These are phyloP conservation scores for Mentha longifolia DNA, from an alignment of 257 asterid species.

Conservation along the genomic window DNA sequence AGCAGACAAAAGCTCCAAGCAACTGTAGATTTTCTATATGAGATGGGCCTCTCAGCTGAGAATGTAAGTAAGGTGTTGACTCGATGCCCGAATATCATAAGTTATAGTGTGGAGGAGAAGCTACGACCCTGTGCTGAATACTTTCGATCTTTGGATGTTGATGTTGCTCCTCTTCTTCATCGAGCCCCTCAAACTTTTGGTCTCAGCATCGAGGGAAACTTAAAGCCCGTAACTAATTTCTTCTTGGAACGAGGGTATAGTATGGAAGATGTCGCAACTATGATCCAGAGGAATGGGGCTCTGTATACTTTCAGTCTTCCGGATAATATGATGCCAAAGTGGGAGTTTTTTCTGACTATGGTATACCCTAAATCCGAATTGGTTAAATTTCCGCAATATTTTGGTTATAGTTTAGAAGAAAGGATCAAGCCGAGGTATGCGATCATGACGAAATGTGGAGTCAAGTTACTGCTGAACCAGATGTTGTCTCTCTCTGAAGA, in stretches of 20 bases:
- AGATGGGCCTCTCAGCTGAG: slow-evolving; percentile 85
- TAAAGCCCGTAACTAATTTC: slow-evolving; percentile 84
- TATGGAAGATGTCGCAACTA: slow-evolving; percentile 58
- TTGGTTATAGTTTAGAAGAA: slow-evolving; percentile 83
- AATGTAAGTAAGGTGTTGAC: slow-evolving; percentile 81
- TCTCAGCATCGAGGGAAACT: slow-evolving; percentile 76
- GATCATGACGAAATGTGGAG: slow-evolving; percentile 60
- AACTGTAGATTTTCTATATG: slow-evolving; percentile 83
- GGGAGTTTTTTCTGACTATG: slow-evolving; percentile 80
- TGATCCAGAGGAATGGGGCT: slow-evolving; percentile 80
- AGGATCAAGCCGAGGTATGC: slow-evolving; percentile 85
- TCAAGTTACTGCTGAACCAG: slow-evolving; percentile 71
- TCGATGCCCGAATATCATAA: slow-evolving; percentile 80
- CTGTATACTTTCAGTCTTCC: slow-evolving; percentile 81
- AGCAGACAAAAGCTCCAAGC: slow-evolving; percentile 70
- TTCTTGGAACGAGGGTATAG: slow-evolving; percentile 73
- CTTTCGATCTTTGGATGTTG: slow-evolving; percentile 69
- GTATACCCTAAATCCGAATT: slow-evolving; percentile 67
- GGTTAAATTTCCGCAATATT: slow-evolving; percentile 87
- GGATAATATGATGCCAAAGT: slow-evolving; percentile 69
- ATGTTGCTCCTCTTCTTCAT: slow-evolving; percentile 64
- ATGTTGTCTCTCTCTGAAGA: slow-evolving; percentile 66
- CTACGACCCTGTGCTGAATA: slow-evolving; percentile 83
- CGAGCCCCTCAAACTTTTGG: slow-evolving; percentile 95
- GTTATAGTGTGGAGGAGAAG: slow-evolving; percentile 89